Percentiles rank a stretch among this genome's conserved stretches.
Conservation (phyloP, 2,329 filamentous ascomycete species). For the Rugonectria rugulosa region DNA sequence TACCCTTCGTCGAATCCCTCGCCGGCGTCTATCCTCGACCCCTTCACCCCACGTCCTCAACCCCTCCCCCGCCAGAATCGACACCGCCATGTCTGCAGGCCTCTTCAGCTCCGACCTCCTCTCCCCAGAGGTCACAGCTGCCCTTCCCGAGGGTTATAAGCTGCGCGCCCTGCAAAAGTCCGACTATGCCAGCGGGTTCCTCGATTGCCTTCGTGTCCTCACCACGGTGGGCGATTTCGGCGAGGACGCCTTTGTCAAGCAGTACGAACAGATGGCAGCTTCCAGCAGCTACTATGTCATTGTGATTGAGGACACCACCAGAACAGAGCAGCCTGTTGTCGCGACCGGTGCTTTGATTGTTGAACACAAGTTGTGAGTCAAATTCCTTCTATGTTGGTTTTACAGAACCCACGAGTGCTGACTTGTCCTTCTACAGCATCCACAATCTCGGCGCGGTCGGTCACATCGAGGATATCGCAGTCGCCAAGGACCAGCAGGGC, state of each 20-base stretch:
- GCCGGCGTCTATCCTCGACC: not conserved
- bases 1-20: not conserved
- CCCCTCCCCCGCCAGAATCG: constrained; percentile 29
- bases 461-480: constrained; percentile 97
- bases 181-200: constrained; percentile 84
- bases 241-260: constrained; percentile 75
- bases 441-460: constrained; percentile 84
- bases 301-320: constrained; percentile 77
- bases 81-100: constrained; percentile 52
- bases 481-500: constrained; percentile 93
- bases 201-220: constrained; percentile 89
- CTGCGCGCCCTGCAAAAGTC: constrained; percentile 80
- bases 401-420: not conserved
- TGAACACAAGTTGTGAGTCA: constrained; percentile 87
- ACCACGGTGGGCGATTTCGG: constrained; percentile 91
- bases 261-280: constrained; percentile 81
- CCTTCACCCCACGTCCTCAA: constrained; percentile 23
- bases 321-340: constrained; percentile 71
- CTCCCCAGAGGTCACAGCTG: constrained; percentile 74
- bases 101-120: constrained; percentile 84
- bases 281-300: constrained; percentile 86
- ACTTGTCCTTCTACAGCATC: constrained; percentile 60
- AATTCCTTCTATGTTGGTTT: not conserved
- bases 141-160: constrained; percentile 81
- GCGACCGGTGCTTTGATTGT: constrained; percentile 90